Evolutionary conservation across 2,329 filamentous ascomycete species (phyloP), one percentile per base, ranked within the genome.

Genomic region (Colletotrichum eremochloae): DNA sequence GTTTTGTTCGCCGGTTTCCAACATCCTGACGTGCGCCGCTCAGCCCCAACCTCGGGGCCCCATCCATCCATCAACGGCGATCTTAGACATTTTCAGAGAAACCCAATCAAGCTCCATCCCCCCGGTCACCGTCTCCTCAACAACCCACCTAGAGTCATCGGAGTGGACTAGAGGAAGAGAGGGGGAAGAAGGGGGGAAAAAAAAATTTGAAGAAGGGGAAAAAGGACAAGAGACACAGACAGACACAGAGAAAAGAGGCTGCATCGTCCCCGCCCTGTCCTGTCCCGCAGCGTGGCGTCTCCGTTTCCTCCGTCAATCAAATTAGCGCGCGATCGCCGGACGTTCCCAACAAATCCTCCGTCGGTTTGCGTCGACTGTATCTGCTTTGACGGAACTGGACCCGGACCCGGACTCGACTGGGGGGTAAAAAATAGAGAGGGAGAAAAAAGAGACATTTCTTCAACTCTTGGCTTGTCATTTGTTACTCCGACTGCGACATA

Each of bases 281-380:
- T 40, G 64, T 63, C 62, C 48, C 63, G 63, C 62, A 58, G 58
- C 52, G 68, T 68, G 58, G 63, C 58, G 48, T 71, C 56, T 67
- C 24, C 36, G 24, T 24, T 24, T 24, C 15, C 33, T 15, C 24
- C 18, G 44, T 46, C 44, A n/a, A 46, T 46, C 4, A 20, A 46
- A 46, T n/a, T 44, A 60, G 60, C 33, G 69, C 65, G 60, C 55
- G 58, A 60, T 63, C 66, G 66, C 46, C 69, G 69, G 69, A 72
- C 46, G 53, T 72, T 72, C 69, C 69, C 69, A 72, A 69, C 69
- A 72, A 72, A 69, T 69, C 53, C 60, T 50, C 66, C 66, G 69
- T 55, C 53, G 29, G 53, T 38, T 36, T 56, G 31, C 15, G 31
- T 20, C 3, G 11, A 7, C 20, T 38, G 31, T 7, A 53, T 31